These are phyloP conservation scores for Coleophoma eucalyptorum DNA, from an alignment of 2,329 filamentous ascomycete species.

Conservation along the genomic window DNA sequence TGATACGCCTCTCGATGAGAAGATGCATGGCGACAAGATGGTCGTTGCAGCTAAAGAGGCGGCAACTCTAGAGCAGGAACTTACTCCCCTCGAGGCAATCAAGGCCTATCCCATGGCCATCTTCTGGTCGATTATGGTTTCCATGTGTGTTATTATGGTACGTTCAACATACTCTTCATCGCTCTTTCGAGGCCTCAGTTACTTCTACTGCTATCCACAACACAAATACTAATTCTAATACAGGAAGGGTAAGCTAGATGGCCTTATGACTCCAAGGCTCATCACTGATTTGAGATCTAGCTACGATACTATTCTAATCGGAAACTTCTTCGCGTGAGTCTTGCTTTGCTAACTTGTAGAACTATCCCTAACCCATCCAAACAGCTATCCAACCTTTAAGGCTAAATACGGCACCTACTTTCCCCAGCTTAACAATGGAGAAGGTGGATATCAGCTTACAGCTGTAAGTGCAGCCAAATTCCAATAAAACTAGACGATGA, in stretches of 20 bases:
- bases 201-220: too few species aligned
- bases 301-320: slow-evolving; percentile 15
- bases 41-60: background rate
- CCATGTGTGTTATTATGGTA: slow-evolving; percentile 19
- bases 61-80: slow-evolving; percentile 44
- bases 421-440: slow-evolving; percentile 5
- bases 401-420: slow-evolving; percentile 15
- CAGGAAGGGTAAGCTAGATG: too few species aligned
- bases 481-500: too few species aligned
- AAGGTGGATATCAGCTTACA: slow-evolving; percentile 6
- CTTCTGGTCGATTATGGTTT: slow-evolving; percentile 17
- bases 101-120: slow-evolving; percentile 68
- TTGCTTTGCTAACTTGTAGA: background rate
- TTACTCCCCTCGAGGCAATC: slow-evolving; percentile 71
- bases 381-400: slow-evolving; percentile 10
- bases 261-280: too few species aligned
- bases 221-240: too few species aligned
- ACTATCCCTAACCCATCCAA: too few species aligned
- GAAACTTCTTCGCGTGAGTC: slow-evolving; percentile 15
- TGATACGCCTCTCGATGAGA: background rate
- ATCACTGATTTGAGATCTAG: background rate
- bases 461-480: background rate
- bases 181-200: too few species aligned
- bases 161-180: background rate
- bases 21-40: background rate